phyloP scores from a whole-genome alignment of 2,329 filamentous ascomycete genomes.

The Neopestalotiopsis sp. region DNA sequence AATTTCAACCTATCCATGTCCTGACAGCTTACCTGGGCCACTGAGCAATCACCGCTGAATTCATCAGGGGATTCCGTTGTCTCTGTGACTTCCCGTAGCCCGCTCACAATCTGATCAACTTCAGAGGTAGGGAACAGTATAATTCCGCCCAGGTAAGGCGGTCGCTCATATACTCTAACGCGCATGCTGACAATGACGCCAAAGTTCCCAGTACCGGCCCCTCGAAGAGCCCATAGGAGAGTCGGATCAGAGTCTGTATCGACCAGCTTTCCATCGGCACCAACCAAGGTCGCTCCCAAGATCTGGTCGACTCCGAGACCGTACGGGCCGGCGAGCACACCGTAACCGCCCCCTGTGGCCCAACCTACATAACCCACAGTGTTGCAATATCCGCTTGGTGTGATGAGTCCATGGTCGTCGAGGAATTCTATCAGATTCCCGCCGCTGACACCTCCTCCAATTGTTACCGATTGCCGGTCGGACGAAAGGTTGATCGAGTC shows the following conservation, averaged over 20 bases:
- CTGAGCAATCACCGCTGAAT: neutral
- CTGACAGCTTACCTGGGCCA: neutral
- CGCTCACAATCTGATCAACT: neutral
- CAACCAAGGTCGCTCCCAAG: slow-evolving; percentile 36
- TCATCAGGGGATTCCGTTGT: neutral
- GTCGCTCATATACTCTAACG: slow-evolving; percentile 2
- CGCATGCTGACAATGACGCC: slow-evolving; percentile 32
- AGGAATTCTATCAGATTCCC: neutral
- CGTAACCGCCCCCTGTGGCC: slow-evolving; percentile 42
- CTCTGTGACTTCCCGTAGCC: neutral
- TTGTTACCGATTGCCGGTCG: slow-evolving; percentile 2
- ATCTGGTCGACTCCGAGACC: slow-evolving; percentile 55
- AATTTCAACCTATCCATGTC: neutral
- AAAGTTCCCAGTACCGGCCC: slow-evolving; percentile 38
- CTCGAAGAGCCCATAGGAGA: slow-evolving; percentile 38
- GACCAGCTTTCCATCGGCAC: slow-evolving; percentile 34
- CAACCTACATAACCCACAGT: slow-evolving; percentile 44
- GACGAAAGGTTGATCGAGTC: neutral
- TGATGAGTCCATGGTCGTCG: neutral
- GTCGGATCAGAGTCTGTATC: slow-evolving; percentile 36
- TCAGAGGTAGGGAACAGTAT: neutral
- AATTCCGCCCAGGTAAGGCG: neutral
- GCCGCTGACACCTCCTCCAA: neutral
- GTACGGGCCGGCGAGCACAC: slow-evolving; percentile 46
- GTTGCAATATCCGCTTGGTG: slow-evolving; percentile 8